Conservation (phyloP, 2,329 filamentous ascomycete genomes). For the Thermothelomyces thermophilus region DNA sequence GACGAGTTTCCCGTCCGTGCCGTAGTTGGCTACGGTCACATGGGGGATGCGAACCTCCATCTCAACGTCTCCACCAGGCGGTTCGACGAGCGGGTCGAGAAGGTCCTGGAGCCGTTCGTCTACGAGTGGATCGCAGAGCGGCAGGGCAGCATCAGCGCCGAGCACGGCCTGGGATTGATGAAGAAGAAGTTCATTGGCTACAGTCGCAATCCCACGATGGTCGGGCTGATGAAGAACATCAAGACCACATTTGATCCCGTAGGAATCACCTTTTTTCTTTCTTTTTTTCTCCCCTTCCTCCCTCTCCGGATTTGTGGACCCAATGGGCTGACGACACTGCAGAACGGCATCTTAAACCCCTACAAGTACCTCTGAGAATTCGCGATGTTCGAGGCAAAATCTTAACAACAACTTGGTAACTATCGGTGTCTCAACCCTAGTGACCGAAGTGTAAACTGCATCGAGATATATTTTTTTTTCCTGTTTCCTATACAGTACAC, state of each 20-base stretch:
- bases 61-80: constrained; percentile 78
- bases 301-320: too few relatives aligned
- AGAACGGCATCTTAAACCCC: constrained; percentile 98
- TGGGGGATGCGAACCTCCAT: constrained; percentile 95
- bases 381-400: not conserved
- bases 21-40: constrained; percentile 95
- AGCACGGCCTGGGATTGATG: constrained; percentile 87
- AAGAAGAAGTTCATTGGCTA: constrained; percentile 97
- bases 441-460: not conserved
- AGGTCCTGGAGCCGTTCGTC: constrained; percentile 84
- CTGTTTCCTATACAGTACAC: too few relatives aligned
- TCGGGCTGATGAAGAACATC: constrained; percentile 88
- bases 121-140: constrained; percentile 93
- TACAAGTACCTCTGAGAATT: constrained; percentile 81
- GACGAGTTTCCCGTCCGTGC: constrained; percentile 73
- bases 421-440: not conserved
- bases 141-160: constrained; percentile 89
- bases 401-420: not conserved
- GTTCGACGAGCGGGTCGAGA: constrained; percentile 84
- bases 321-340: constrained; percentile 11
- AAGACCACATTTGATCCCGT: constrained; percentile 93
- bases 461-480: too few relatives aligned
- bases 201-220: constrained; percentile 79
- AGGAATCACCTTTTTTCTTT: constrained; percentile 34
- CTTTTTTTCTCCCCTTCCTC: too few relatives aligned